phyloP scores from a whole-genome alignment of 208 protist species.

The Endotrypanum monterogeii region DNA sequence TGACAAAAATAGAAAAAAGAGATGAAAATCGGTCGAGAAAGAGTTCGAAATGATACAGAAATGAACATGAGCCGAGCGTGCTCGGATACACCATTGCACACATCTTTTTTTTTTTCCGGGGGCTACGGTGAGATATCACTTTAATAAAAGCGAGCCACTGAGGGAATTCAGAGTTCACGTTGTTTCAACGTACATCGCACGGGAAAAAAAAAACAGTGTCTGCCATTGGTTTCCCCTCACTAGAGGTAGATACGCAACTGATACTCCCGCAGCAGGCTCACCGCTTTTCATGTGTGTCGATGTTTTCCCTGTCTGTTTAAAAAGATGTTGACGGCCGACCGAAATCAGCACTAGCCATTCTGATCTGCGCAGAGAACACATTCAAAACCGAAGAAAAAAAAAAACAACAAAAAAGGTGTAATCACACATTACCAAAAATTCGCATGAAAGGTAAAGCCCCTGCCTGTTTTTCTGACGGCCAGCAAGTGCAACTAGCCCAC shows the following conservation, averaged over 20 bases:
- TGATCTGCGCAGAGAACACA: not conserved
- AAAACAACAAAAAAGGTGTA: not conserved
- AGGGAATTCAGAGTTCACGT: not conserved
- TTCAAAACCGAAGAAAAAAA: not conserved
- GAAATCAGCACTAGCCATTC: not conserved
- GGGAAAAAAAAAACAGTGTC: not conserved
- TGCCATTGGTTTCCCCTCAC: not conserved
- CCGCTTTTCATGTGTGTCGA: not conserved
- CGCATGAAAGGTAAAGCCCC: not conserved
- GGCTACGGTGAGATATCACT: too few relatives aligned
- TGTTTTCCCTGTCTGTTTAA: not conserved
- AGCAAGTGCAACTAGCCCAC: not conserved
- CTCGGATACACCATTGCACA: not conserved
- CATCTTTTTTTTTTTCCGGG: not conserved
- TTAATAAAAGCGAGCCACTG: not conserved
- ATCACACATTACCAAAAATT: slow-evolving; percentile 2
- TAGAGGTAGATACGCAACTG: not conserved
- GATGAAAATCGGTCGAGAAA: not conserved
- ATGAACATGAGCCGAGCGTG: not conserved
- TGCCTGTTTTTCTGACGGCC: not conserved
- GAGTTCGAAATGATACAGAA: not conserved
- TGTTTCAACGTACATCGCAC: not conserved
- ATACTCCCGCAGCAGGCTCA: not conserved
- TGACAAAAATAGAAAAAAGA: not conserved
- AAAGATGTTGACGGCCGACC: not conserved